Base-by-base conservation (phyloP, 2,329 filamentous ascomycete genomes). In the Fusarium agapanthi region DNA sequence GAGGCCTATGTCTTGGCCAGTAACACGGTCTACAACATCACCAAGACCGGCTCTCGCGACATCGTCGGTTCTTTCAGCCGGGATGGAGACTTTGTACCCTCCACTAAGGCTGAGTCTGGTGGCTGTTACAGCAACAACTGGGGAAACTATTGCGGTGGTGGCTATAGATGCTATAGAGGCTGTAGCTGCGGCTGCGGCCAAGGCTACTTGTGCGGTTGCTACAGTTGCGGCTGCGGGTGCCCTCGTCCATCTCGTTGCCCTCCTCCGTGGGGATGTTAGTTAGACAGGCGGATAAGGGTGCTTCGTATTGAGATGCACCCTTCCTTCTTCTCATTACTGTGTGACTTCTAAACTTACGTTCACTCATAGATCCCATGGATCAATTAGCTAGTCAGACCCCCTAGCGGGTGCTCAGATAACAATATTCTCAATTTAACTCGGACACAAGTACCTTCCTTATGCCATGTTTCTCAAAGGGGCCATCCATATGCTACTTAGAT, bases 391-490 rank as follows among this genome's bases (percentile, higher is more conserved):
- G 8, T 20, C 4, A 11, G 51, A n/a, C 51, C 35, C 51, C 24
- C 51, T 11, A 55, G 51, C 14, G 34, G 51, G 51, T 55, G 51
- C 6, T 32, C 24, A 20, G 35, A 41, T 30, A 32, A 11, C 37
- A 55, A 30, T 41, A 11, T 41, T 32, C 26, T 54, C 22, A 6
- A 30, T 55, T 41, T 24, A 40, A 54, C 34, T 54, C 14, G 6
- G 5, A 54, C 3, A 18, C 0, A 13, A 8, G 24, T 3, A 13
- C 6, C 6, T 53, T 14, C 1, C 24, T 0, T 24, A 11, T 15
- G 2, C 20, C 6, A 12, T 26, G 4, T 15, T 3, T 7, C 7
- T n/a, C 11, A 3, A 10, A 13, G 0, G 4, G 0, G 1, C 1
- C 3, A 24, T 2, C 1, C 3, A 24, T 18, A 34, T 4, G 16